Evolutionary conservation across 352 stramenopile genomes (phyloP), one percentile per base, ranked within the genome.

Genomic region (Blastocystis sp.): DNA sequence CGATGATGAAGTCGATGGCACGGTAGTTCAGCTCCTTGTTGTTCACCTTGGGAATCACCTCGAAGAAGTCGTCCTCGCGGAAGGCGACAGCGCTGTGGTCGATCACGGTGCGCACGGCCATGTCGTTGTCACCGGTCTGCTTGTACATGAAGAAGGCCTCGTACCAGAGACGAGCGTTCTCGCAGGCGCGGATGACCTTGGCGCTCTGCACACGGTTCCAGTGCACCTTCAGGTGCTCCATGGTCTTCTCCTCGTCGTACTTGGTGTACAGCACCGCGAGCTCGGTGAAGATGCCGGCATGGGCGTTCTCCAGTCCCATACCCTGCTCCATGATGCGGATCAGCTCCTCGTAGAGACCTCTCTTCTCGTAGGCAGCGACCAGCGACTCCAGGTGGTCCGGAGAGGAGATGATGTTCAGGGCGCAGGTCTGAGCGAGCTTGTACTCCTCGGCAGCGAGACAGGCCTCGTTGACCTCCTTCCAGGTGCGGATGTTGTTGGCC

Each of bases 21-120:
- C 98, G 98, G 96, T 99, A 99, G 93, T 98, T 97, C 45, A 99
- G 96, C 92, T 99, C 97, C 90, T 97, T 94, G 93, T 99, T 99
- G 89, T 97, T 95, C 53, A 99, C 97, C 93, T 98, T 99, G 87
- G 97, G 94, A 90, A 99, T 97, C 90, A 96, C 97, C 90, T 99
- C 97, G 70, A 99, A 92, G 94, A 99, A 99, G 26, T 98, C 92
- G 73, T 99, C 97, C 91, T 99, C 97, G 34, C 97, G 94, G 91
- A 98, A 99, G 20, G 96, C 95, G 68, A 96, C 93, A 0, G 94
- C 93, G 20, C 92, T 92, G 92, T 98, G 96, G 90, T 99, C 97
- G 61, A 99, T 97, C 97, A 99, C 99, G 20, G 96, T 97, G 91
- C 97, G 97, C 37, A 99, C 96, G 76, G 97, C 97, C 90, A 95